Percentiles rank a stretch among this genome's conserved stretches.
phyloP scores from a whole-genome alignment of 805 yeast species.

The Kazachstania viticola region DNA sequence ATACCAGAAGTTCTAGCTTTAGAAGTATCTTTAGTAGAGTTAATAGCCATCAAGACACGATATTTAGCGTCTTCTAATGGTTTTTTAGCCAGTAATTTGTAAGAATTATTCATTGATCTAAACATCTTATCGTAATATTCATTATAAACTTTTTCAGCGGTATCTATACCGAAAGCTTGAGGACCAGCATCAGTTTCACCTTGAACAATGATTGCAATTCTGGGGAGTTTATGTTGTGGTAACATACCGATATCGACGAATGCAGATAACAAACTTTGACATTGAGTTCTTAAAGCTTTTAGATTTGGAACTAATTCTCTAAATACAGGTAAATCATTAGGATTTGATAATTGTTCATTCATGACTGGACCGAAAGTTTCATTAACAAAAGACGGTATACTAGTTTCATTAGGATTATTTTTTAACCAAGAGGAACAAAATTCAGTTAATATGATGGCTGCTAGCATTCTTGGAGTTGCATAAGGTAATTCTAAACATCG shows the following conservation, averaged over 20 bases:
- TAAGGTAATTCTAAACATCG: constrained; percentile 46
- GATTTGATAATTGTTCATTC: constrained; percentile 23
- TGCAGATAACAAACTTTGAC: constrained; percentile 68
- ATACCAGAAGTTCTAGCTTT: constrained; percentile 46
- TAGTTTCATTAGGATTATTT: constrained; percentile 4
- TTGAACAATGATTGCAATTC: constrained; percentile 77
- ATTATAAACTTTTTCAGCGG: constrained; percentile 58
- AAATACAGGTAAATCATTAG: constrained; percentile 37
- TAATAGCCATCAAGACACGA: constrained; percentile 52
- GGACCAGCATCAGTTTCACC: constrained; percentile 94
- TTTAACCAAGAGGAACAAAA: constrained; percentile 32
- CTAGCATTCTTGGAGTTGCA: constrained; percentile 69
- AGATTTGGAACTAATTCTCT: constrained; percentile 82
- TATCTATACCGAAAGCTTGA: constrained; percentile 73
- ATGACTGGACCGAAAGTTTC: constrained; percentile 28
- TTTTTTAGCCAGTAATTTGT: constrained; percentile 58
- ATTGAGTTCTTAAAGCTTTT: constrained; percentile 75
- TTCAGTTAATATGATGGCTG: constrained; percentile 62
- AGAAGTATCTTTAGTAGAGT: constrained; percentile 49
- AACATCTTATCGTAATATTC: constrained; percentile 58
- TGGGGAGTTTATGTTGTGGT: constrained; percentile 61
- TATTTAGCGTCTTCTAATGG: constrained; percentile 70
- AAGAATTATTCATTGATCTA: constrained; percentile 51
- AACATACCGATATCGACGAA: constrained; percentile 70
- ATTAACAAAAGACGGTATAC: constrained; percentile 21